Evolutionary conservation across 2,329 filamentous ascomycete species (phyloP), one percentile per base, ranked within the genome.

Genomic region (Aspergillus awamori): DNA sequence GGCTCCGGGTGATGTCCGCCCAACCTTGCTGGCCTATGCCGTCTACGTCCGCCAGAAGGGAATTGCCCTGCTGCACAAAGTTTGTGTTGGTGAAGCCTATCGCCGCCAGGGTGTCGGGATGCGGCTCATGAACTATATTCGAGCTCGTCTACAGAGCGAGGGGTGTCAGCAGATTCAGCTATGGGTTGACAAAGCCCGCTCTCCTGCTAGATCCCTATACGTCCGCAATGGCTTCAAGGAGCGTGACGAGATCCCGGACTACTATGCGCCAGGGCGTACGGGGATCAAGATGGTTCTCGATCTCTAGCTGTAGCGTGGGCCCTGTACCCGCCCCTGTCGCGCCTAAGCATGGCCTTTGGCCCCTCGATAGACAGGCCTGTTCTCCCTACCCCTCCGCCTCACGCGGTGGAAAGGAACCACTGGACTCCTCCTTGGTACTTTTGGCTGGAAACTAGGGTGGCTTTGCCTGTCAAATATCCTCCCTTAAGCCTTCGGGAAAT

Each of bases 141-240:
- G 76, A 54, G 65, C 72, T 53, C 74, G 76, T 53, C 74, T 84
- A 58, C 73, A 73, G 65, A 78, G 73, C 64, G 79, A 80, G 69
- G 81, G 80, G 54, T 83, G 81, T 68, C 74, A 77, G 63, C 77
- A 69, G 52, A 78, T 85, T 59, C 78, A 82, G 47, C 68, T 84
- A 56, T 84, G 82, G 83, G 82, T 84, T 48, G 82, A 85, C 63
- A 78, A 80, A 70, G 76, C 69, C 52, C 77, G 81, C 64, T 67
- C 73, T 38, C 73, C 77, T 61, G 82, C 83, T 6, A 75, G 77
- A 64, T 70, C 70, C 53, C 67, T 84, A 61, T 85, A 84, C 72
- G 59, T 65, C 24, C 73, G 75, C 7, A 76, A 71, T 70, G 80
- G 78, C 45, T 85, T 84, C 70, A 67, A 76, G 60, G 76, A 82